phyloP scores from a whole-genome alignment of 768 basidiomycete species.

The Atractiella rhizophila region DNA sequence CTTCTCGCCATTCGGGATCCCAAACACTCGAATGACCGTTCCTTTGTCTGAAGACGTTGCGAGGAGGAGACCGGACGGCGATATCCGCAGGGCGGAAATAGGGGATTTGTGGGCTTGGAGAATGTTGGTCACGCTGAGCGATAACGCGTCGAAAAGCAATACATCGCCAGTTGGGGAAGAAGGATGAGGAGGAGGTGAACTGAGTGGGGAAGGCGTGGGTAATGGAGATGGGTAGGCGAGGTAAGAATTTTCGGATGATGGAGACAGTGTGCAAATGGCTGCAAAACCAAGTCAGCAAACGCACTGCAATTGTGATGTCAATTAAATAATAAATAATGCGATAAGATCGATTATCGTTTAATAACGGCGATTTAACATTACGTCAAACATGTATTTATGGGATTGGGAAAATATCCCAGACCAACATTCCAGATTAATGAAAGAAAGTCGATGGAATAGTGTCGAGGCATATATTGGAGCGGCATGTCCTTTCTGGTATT shows the following conservation, averaged over 20 bases:
- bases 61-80: conserved; percentile 60
- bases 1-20: conserved; percentile 70
- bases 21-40: conserved; percentile 88
- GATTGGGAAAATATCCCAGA: too few relatives aligned
- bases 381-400: too few relatives aligned
- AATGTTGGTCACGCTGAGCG: conserved; percentile 75
- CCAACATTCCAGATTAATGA: too few relatives aligned
- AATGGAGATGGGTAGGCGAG: conserved; percentile 90
- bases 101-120: conserved; percentile 92
- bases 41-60: conserved; percentile 87
- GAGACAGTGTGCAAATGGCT: conserved; percentile 88
- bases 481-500: too few relatives aligned
- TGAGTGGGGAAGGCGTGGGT: conserved; percentile 38
- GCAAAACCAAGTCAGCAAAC: neutral
- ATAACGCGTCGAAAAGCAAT: conserved; percentile 75
- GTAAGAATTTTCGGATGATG: conserved; percentile 73
- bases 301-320: neutral
- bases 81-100: conserved; percentile 63
- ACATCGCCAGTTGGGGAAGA: conserved; percentile 39
- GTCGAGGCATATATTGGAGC: too few relatives aligned
- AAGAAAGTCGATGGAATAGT: too few relatives aligned
- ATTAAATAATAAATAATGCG: too few relatives aligned
- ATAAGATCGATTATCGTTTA: too few relatives aligned
- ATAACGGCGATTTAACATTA: too few relatives aligned
- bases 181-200: conserved; percentile 22